phyloP scores from a whole-genome alignment of 176 grass and related monocot species.

The Oryza glaberrima region DNA sequence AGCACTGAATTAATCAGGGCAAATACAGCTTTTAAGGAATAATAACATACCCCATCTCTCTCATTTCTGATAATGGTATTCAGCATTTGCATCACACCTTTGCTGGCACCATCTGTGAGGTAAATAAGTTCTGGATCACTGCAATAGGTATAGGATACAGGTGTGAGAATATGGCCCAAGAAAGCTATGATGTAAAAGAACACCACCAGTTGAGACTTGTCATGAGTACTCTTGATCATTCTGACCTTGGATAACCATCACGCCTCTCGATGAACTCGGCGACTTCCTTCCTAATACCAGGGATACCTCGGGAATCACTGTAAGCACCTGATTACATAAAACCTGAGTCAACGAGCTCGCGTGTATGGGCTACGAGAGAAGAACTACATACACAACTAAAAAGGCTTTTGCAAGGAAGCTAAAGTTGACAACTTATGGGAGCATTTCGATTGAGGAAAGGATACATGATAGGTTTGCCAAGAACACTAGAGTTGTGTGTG shows the following conservation, averaged over 20 bases:
- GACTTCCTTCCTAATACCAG: constrained; percentile 94
- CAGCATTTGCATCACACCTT: constrained; percentile 95
- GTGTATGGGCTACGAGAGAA: neutral
- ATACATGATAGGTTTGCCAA: neutral
- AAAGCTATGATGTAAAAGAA: neutral
- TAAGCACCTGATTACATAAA: constrained; percentile 76
- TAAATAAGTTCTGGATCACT: constrained; percentile 98
- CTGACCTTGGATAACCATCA: constrained; percentile 94
- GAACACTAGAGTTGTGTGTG: neutral
- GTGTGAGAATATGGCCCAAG: constrained; percentile 1
- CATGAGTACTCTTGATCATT: neutral
- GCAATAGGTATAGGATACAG: constrained; percentile 26
- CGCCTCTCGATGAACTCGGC: constrained; percentile 91
- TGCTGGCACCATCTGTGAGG: constrained; percentile 95
- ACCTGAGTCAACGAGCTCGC: constrained; percentile 4
- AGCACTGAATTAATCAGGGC: neutral
- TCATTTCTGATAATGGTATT: constrained; percentile 84
- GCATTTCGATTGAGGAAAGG: neutral
- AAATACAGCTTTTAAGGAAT: constrained; percentile 23
- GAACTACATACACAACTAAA: neutral
- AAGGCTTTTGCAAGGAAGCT: neutral
- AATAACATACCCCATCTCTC: constrained; percentile 72
- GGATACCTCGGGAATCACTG: constrained; percentile 96
- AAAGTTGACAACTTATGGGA: neutral
- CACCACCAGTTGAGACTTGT: constrained; percentile 1